These are phyloP conservation scores for Vigna hirtella DNA, from an alignment of 306 rosid genomes.

Conservation along the genomic window DNA sequence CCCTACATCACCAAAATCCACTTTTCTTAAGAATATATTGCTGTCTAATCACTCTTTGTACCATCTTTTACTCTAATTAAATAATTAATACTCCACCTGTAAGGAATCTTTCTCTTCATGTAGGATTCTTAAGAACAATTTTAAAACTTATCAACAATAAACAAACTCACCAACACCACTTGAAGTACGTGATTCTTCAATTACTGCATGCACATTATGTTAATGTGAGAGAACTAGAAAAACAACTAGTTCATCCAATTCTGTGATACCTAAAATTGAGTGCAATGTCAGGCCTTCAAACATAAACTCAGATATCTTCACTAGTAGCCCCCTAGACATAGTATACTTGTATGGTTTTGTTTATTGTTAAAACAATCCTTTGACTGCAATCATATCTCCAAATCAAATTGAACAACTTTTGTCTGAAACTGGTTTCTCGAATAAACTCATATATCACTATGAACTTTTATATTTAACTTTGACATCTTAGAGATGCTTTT, in stretches of 20 bases:
- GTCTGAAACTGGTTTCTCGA: neutral
- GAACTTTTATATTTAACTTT: too few species aligned
- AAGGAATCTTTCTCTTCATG: conserved; percentile 33
- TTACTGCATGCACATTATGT: neutral
- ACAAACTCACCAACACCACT: neutral
- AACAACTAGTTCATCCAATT: neutral
- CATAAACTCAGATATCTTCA: conserved; percentile 1
- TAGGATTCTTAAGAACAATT: conserved; percentile 13
- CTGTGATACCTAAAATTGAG: neutral
- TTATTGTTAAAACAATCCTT: neutral
- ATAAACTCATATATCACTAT: too few species aligned
- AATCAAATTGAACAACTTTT: conserved; percentile 13
- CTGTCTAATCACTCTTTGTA: conserved; percentile 52
- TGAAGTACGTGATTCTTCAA: conserved; percentile 12
- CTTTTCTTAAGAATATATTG: conserved; percentile 41
- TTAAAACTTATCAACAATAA: conserved; percentile 27
- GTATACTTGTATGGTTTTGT: neutral
- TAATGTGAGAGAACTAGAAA: neutral
- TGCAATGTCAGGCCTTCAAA: neutral
- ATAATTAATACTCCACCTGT: conserved; percentile 28
- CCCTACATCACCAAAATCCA: conserved; percentile 42
- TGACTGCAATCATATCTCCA: conserved; percentile 2
- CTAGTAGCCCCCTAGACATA: neutral
- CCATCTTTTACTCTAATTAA: conserved; percentile 41
- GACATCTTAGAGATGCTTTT: neutral